Evolutionary conservation across 495 filamentous ascomycete species (phyloP), one percentile per base, ranked within the genome.

Genomic region (Pseudoneurospora amorphoporcata): DNA sequence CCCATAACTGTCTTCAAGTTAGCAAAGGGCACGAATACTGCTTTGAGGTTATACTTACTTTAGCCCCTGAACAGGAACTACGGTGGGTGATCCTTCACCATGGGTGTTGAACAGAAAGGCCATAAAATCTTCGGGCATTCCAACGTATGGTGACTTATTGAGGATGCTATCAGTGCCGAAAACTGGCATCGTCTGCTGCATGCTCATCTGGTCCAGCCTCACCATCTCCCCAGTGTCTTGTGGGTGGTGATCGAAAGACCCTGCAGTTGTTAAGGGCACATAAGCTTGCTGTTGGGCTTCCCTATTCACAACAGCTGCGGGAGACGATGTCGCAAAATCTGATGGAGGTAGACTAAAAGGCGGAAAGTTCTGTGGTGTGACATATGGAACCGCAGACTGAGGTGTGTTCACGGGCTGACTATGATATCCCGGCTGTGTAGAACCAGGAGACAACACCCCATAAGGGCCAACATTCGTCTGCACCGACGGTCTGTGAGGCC

Each of bases 101-200:
- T 79, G 79, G 3, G 91, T 92, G 77, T 92, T 95, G 83, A 98
- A 97, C 32, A 98, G 83, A 86, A 92, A 97, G 19, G 92, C 92
- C 40, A 95, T 90, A 80, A 97, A 97, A 79, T 97, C 94, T 76
- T 97, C 95, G 8, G 93, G 91, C 83, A 97, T 93, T 19, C 90
- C 90, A 68, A 89, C 82, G 76, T 92, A 94, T 12, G 95, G 94
- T 6, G 94, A 97, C 68, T 94, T 90, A 74, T 90, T 93, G 73
- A 93, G 85, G 72, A 88, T 74, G 16, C 88, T 90, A 71, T 97
- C 93, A 40, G 86, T 89, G 16, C 92, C 93, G 81, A 96, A 97
- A 37, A 96, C 89, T 8, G 94, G 92, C 76, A 95, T 90, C 10
- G 91, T 89, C 76, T 89, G 91, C 41, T 87, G 84, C 73, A 87